phyloP scores from a whole-genome alignment of 805 yeast species.

The Myxozyma neotropica region DNA sequence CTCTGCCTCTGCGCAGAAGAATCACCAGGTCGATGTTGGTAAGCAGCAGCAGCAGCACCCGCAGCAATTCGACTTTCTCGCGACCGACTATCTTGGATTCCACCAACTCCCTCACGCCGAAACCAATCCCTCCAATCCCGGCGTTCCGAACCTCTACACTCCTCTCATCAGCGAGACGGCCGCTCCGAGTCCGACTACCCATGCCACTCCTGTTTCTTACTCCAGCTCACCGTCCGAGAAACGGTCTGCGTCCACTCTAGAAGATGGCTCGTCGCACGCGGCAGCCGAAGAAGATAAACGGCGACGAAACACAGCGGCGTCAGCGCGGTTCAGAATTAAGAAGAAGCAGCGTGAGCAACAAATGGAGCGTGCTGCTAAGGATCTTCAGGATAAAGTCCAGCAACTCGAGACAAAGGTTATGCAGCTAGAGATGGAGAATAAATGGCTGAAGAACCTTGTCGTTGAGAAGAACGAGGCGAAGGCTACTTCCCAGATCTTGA shows the following conservation, averaged over 20 bases:
- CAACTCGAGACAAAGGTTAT: constrained; percentile 72
- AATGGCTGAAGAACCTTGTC: constrained; percentile 77
- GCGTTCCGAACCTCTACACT: constrained; percentile 8
- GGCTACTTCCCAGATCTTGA: constrained; percentile 18
- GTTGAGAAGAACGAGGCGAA: constrained; percentile 62
- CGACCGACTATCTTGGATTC: constrained; percentile 20
- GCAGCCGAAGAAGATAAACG: constrained; percentile 68
- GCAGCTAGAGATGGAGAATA: constrained; percentile 91
- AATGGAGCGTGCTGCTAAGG: constrained; percentile 75
- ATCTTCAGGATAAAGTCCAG: constrained; percentile 66
- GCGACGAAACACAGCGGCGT: constrained; percentile 88
- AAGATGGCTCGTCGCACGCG: constrained; percentile 32
- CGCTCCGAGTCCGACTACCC: constrained; percentile 1
- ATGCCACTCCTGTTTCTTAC: constrained; percentile 3
- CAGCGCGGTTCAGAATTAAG: constrained; percentile 89
- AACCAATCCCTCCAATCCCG: constrained; percentile 7
- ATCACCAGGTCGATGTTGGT: constrained; percentile 2
- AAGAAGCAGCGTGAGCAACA: constrained; percentile 91
- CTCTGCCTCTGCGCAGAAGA: too few species aligned
- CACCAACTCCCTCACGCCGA: constrained; percentile 5
- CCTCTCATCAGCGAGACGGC: constrained; percentile 9
- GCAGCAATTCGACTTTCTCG: constrained; percentile 21
- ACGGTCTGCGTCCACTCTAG: constrained; percentile 34
- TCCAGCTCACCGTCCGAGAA: constrained; percentile 22
- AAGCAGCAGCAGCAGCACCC: constrained; percentile 9